Base-by-base conservation (phyloP, 176 grass and related monocot genomes). In the Avena insularis region DNA sequence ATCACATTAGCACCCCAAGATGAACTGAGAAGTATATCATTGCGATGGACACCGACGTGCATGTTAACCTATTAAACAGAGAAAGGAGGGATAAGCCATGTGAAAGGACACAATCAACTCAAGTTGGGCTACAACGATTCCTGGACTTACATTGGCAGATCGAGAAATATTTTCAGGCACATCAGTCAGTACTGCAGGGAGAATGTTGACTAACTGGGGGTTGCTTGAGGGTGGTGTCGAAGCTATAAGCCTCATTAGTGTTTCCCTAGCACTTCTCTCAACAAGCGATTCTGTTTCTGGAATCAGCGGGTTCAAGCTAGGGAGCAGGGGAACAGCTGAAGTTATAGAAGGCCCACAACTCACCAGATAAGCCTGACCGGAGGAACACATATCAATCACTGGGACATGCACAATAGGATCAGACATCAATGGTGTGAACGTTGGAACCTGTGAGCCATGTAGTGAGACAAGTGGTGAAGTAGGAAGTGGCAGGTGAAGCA, bases 331-430 rank as follows among this genome's bases (percentile, higher is more conserved):
- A 75, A 93, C 86, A 54, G 89, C 54, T 36, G 96, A 86, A 46
- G 93, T 90, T 77, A 98, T 91, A 82, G 91, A 74, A 50, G 97
- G 90, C 16, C 92, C 97, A 69, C 93, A 93, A 78, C 90, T 98
- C 43, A 98, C 97, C 13, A 98, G 73, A 79, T 96, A 98, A 23
- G 92, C 90, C 88, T 92, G 94, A 14, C 96, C 96, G 0, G 97
- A 86, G 1, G 97, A 98, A 68, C 97, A 91, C 69, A 98, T 69
- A 89, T 98, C 92, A 81, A 98, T 93, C 17, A 98, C 77, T 17
- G 97, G 94, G 79, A 98, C 63, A 84, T 98, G 97, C 75, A 98
- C 97, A 80, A 98, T 98, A 59, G 97, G 92, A 75, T 98, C 97
- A 68, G 97, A 96, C 86, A 98, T 98, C 87, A 98, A 85, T 0